A percentile compares a stretch with the other conserved stretches of the same genome.
Evolutionary conservation across 352 stramenopile species (phyloP).

Genomic region (Pythium sp.): DNA sequence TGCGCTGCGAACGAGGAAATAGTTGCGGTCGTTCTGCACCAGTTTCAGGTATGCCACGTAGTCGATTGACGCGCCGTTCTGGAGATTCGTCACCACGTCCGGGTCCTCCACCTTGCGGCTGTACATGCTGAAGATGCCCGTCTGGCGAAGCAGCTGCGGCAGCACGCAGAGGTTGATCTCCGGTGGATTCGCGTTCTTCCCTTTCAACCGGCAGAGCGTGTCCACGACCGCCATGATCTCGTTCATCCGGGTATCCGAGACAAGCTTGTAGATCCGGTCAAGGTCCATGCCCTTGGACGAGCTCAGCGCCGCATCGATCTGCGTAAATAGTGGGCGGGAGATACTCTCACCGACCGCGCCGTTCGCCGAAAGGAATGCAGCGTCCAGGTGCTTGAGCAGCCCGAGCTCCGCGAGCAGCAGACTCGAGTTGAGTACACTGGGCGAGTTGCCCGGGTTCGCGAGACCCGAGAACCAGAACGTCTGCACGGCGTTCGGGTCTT

Average conservation of each 20-base stretch:
- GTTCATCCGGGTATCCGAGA: not conserved
- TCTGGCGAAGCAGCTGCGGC: not conserved
- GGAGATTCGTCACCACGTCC: not conserved
- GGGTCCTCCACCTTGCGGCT: conserved; percentile 4
- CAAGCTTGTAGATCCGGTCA: not conserved
- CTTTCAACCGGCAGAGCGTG: not conserved
- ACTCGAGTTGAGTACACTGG: not conserved
- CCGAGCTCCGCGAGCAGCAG: not conserved
- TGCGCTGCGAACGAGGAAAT: not conserved
- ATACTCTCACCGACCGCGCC: conserved; percentile 1
- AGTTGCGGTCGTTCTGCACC: not conserved
- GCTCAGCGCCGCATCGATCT: conserved; percentile 1
- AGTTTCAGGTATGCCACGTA: not conserved
- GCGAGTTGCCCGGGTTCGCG: conserved; percentile 3
- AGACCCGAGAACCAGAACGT: conserved; percentile 1
- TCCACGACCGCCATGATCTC: conserved; percentile 5
- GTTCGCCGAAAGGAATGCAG: not conserved
- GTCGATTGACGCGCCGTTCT: not conserved
- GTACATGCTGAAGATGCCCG: conserved; percentile 2
- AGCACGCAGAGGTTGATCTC: conserved; percentile 3
- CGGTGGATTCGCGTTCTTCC: not conserved
- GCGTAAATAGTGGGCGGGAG: not conserved
- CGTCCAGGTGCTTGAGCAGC: not conserved
- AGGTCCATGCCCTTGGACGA: conserved; percentile 6
- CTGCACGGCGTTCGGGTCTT: conserved; percentile 1